phyloP scores from a whole-genome alignment of 2,329 filamentous ascomycete genomes.

The Talaromyces atroroseus region DNA sequence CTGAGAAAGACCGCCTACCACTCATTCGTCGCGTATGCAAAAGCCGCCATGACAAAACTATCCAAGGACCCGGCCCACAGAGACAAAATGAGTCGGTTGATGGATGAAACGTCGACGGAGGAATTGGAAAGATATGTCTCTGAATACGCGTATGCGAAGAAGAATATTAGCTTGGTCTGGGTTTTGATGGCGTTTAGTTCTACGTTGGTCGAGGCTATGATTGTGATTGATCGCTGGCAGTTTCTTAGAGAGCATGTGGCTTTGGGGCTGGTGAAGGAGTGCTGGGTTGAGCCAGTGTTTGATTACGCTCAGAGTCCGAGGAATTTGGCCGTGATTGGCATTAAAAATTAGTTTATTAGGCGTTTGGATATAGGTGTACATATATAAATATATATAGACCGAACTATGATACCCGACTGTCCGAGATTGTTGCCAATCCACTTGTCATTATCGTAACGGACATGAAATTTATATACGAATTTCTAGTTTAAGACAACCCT shows the following conservation, averaged over 20 bases:
- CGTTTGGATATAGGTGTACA: no score
- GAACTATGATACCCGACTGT: conserved; percentile 4
- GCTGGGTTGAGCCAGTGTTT: conserved; percentile 92
- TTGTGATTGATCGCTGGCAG: conserved; percentile 84
- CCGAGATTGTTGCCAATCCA: background rate
- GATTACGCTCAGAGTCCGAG: conserved; percentile 80
- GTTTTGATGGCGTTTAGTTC: conserved; percentile 95
- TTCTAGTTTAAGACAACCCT: background rate
- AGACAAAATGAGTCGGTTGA: conserved; percentile 57
- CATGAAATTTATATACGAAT: background rate
- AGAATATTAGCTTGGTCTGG: conserved; percentile 84
- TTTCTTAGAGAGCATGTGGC: conserved; percentile 69
- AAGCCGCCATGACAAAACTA: conserved; percentile 74
- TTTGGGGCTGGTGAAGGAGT: conserved; percentile 59
- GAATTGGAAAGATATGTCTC: conserved; percentile 68
- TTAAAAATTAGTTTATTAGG: conserved; percentile 58
- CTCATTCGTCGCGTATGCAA: conserved; percentile 70
- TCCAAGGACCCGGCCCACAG: conserved; percentile 55
- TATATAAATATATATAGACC: conserved; percentile 2
- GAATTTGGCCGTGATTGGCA: conserved; percentile 87
- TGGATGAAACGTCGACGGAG: conserved; percentile 65
- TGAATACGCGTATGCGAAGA: conserved; percentile 60
- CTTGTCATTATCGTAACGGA: background rate
- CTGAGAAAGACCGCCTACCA: conserved; percentile 73
- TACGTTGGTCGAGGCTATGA: conserved; percentile 78